Evolutionary conservation across 768 basidiomycete species (phyloP).

Genomic region (Baorangia bicolor): DNA sequence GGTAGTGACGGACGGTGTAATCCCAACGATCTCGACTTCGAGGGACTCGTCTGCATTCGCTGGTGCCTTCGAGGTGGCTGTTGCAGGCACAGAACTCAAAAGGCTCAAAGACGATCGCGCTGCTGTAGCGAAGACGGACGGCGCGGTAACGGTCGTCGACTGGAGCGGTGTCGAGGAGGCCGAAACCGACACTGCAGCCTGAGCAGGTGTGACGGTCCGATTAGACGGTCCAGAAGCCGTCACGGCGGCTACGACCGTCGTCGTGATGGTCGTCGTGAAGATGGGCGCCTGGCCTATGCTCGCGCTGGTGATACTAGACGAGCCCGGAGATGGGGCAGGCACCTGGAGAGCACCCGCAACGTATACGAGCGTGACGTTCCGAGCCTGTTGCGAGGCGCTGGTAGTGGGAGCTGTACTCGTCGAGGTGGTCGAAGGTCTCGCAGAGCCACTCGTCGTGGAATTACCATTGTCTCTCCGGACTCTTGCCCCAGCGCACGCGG

Average conservation of each 20-base stretch:
- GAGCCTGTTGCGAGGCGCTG: slow-evolving; percentile 12
- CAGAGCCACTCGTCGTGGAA: slow-evolving; percentile 7
- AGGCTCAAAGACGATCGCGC: slow-evolving; percentile 3
- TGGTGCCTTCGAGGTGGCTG: neutral
- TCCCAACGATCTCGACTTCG: slow-evolving; percentile 22
- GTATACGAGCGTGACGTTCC: slow-evolving; percentile 55
- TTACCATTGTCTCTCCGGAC: slow-evolving; percentile 14
- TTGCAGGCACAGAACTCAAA: neutral
- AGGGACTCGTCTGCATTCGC: slow-evolving; percentile 15
- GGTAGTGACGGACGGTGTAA: neutral
- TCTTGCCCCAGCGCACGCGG: slow-evolving; percentile 4
- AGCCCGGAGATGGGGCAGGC: slow-evolving; percentile 7
- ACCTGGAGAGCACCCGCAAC: slow-evolving; percentile 38
- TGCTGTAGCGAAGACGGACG: neutral
- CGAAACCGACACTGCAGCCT: slow-evolving; percentile 18
- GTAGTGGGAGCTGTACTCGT: slow-evolving; percentile 13
- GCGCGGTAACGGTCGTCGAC: neutral
- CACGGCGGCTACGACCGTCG: slow-evolving; percentile 18
- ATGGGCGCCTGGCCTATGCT: neutral
- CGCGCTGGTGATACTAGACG: neutral
- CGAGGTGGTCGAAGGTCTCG: slow-evolving; percentile 16
- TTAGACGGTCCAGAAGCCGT: slow-evolving; percentile 4
- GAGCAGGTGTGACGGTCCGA: slow-evolving; percentile 6
- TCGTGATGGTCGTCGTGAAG: slow-evolving; percentile 29
- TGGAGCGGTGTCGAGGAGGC: neutral